Evolutionary conservation across 1,284 basidiomycete species (phyloP), one percentile per base, ranked within the genome.

Genomic region (Fomitopsis palustris): DNA sequence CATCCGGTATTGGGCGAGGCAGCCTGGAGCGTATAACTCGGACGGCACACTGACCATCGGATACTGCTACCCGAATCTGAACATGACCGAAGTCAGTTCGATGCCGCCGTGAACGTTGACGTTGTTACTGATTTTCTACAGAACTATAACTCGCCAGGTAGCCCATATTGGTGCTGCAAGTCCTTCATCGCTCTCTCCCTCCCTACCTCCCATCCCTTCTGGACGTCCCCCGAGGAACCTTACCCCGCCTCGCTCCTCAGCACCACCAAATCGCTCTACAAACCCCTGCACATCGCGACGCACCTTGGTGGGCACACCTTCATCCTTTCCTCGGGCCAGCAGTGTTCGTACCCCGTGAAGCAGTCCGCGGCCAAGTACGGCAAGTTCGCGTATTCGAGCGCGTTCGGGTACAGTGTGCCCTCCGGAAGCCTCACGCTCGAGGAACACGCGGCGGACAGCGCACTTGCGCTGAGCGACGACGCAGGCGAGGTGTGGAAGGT

Each of bases 141-240:
- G 70, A 90, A 88, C 73, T 91, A 92, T 75, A 91, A 90, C 69
- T 89, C 87, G 0, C 87, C 88, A 1, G 88, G 88, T 55, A 90
- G 87, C n/a, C 86, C 87, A 1, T 93, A 92, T 72, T 92, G 90
- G 90, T 88, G 85, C 67, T 91, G 87, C 77, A 90, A 92, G 67
- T 85, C 88, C 1, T 92, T 92, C 72, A 78, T 87, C 42, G 75
- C 85, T 4, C 81, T 92, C n/a, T 77, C 86, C 2, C 78, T 90
- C 1, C 80, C 86, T 0, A 76, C 81, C 17, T 74, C 78, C 0
- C 88, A 91, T 67, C 86, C 87, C 0, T 91, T 91, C 78, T 92
- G 89, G 90, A 68, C 81, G 0, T 75, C 82, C 0, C 65, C 77
- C 21, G 89, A 92, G 70, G 83, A 86, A 58, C 78, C 82, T 1